These are phyloP conservation scores for Hypholoma fasciculare DNA, from an alignment of 768 basidiomycete genomes.

Conservation along the genomic window DNA sequence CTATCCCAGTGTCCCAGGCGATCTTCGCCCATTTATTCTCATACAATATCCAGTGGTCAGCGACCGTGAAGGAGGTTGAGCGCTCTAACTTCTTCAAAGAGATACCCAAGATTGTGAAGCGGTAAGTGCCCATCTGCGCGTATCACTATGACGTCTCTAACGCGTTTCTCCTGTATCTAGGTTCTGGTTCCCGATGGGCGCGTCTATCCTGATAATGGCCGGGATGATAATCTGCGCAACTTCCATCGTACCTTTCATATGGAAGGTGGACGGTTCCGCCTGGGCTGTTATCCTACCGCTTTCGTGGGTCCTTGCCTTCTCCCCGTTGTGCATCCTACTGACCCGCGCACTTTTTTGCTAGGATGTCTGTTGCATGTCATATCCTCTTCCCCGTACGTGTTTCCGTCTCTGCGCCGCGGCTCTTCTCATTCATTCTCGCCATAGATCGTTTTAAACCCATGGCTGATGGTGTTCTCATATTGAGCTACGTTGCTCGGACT, in stretches of 20 bases:
- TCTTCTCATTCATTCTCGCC: constrained; percentile 5
- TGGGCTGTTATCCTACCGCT: constrained; percentile 84
- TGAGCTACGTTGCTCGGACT: neutral
- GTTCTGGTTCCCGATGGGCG: constrained; percentile 57
- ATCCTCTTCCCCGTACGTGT: constrained; percentile 67
- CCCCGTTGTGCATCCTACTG: constrained; percentile 26
- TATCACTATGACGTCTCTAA: constrained; percentile 8
- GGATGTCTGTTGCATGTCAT: constrained; percentile 63
- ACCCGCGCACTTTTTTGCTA: constrained; percentile 36
- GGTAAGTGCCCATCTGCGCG: constrained; percentile 43
- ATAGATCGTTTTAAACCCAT: constrained; percentile 12
- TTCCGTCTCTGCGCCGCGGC: neutral
- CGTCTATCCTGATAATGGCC: constrained; percentile 55
- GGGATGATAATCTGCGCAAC: constrained; percentile 57
- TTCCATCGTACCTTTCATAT: constrained; percentile 50
- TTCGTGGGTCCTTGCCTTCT: constrained; percentile 33
- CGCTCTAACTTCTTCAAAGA: constrained; percentile 90
- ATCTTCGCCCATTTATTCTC: constrained; percentile 66
- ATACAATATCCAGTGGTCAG: constrained; percentile 56
- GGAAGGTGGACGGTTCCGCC: constrained; percentile 52
- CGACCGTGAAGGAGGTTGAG: constrained; percentile 80
- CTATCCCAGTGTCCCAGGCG: constrained; percentile 68
- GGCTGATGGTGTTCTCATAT: constrained; percentile 16
- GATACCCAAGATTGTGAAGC: constrained; percentile 77
- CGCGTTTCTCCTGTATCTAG: constrained; percentile 34